Conservation (phyloP, 352 stramenopile species). For the Globisporangium cylindrosporum region DNA sequence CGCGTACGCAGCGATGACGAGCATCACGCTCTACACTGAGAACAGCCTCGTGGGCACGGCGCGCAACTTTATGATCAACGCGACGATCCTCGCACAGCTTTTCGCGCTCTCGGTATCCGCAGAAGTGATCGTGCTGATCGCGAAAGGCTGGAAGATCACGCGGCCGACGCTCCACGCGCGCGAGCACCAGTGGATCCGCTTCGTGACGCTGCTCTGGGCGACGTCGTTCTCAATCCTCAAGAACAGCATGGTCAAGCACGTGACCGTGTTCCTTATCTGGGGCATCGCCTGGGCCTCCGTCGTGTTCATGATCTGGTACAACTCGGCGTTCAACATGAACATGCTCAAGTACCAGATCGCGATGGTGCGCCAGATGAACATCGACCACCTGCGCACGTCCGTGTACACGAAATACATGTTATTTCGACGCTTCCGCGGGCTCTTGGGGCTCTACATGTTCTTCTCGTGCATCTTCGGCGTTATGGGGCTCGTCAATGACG, state of each 20-base stretch:
- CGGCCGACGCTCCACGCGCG: conserved; percentile 34
- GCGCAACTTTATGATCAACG: conserved; percentile 34
- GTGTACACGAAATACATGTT: conserved; percentile 68
- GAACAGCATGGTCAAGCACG: conserved; percentile 34
- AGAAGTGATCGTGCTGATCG: conserved; percentile 52
- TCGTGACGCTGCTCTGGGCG: conserved; percentile 51
- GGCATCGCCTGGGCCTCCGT: conserved; percentile 48
- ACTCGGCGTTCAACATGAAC: conserved; percentile 66
- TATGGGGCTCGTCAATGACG: conserved; percentile 38
- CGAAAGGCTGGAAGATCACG: conserved; percentile 75
- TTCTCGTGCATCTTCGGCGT: conserved; percentile 43
- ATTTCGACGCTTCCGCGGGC: conserved; percentile 45
- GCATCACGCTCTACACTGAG: conserved; percentile 31
- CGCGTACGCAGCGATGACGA: conserved; percentile 29
- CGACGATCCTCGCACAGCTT: conserved; percentile 36
- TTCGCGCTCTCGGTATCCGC: conserved; percentile 42
- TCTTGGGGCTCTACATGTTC: conserved; percentile 58
- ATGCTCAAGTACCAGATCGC: conserved; percentile 67
- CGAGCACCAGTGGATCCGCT: conserved; percentile 57
- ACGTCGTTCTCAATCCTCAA: conserved; percentile 40
- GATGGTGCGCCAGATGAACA: conserved; percentile 50
- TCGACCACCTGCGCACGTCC: conserved; percentile 45
- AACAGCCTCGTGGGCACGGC: conserved; percentile 31
- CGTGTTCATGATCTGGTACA: conserved; percentile 72
- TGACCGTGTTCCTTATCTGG: conserved; percentile 51